Evolutionary conservation across 1,284 basidiomycete species (phyloP).

Genomic region (Cryptococcus maquisensis): DNA sequence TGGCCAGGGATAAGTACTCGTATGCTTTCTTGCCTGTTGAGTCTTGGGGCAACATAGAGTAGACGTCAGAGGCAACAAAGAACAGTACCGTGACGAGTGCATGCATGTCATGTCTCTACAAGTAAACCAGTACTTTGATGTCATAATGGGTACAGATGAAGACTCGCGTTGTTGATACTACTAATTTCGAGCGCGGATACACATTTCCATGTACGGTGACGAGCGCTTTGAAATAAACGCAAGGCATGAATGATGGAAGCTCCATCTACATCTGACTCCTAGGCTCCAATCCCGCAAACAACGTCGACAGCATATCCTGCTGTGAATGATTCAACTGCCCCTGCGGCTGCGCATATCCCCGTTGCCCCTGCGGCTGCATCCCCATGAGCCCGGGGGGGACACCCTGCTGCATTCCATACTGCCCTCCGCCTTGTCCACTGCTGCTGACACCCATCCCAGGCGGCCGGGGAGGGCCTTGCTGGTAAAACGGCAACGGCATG

Average conservation of each 20-base stretch:
- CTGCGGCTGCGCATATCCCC: background rate
- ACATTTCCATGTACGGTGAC: too few species aligned
- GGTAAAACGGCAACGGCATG: background rate
- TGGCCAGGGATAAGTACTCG: constrained; percentile 63
- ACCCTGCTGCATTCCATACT: background rate
- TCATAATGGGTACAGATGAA: constrained; percentile 1
- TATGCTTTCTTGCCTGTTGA: background rate
- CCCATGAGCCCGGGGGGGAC: background rate
- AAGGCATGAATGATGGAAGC: too few species aligned
- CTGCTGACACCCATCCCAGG: background rate
- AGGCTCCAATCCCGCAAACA: constrained; percentile 24
- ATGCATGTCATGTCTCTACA: too few species aligned
- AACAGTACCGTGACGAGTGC: too few species aligned
- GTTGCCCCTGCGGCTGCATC: background rate
- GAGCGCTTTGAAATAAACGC: too few species aligned
- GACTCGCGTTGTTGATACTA: background rate
- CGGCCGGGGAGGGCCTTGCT: background rate
- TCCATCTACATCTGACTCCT: background rate
- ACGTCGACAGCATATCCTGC: constrained; percentile 41
- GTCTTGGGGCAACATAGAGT: background rate
- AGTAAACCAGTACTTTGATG: too few species aligned
- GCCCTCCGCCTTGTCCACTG: background rate
- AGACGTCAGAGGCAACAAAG: too few species aligned
- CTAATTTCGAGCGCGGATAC: background rate
- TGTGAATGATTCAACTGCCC: constrained; percentile 15